Conservation (phyloP, 768 basidiomycete species). For the Vishniacozyma victoriae region DNA sequence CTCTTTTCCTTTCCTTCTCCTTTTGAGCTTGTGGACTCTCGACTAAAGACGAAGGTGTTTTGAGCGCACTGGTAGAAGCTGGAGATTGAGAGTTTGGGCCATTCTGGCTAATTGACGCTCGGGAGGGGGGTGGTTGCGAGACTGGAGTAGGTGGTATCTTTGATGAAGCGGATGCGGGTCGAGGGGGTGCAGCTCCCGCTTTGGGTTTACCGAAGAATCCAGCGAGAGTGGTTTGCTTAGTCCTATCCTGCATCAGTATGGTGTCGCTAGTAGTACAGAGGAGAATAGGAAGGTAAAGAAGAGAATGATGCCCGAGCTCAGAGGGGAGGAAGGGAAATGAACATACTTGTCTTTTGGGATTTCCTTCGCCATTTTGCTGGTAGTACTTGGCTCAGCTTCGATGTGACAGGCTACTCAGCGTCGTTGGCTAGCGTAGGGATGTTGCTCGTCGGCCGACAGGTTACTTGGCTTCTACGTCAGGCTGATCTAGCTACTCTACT, state of each 20-base stretch:
- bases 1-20: neutral
- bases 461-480: too few species aligned
- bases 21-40: conserved; percentile 24
- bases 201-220: conserved; percentile 43
- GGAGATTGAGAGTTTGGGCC: conserved; percentile 16
- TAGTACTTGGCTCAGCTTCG: too few species aligned
- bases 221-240: conserved; percentile 45
- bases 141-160: conserved; percentile 1
- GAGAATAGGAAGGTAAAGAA: too few species aligned
- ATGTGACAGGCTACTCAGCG: too few species aligned
- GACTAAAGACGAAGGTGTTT: conserved; percentile 20
- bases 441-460: too few species aligned
- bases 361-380: too few species aligned
- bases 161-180: conserved; percentile 6
- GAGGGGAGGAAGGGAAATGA: too few species aligned
- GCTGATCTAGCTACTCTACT: too few species aligned
- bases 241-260: conserved; percentile 5
- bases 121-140: neutral
- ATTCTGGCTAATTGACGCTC: neutral
- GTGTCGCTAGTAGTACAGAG: too few species aligned
- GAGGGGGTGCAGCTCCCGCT: conserved; percentile 22
- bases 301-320: too few species aligned
- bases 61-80: conserved; percentile 9
- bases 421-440: too few species aligned
- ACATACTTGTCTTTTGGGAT: too few species aligned